Percentiles rank a stretch among this genome's conserved stretches.
phyloP scores from a whole-genome alignment of 768 basidiomycete genomes.

The Suillus hirtellus region DNA sequence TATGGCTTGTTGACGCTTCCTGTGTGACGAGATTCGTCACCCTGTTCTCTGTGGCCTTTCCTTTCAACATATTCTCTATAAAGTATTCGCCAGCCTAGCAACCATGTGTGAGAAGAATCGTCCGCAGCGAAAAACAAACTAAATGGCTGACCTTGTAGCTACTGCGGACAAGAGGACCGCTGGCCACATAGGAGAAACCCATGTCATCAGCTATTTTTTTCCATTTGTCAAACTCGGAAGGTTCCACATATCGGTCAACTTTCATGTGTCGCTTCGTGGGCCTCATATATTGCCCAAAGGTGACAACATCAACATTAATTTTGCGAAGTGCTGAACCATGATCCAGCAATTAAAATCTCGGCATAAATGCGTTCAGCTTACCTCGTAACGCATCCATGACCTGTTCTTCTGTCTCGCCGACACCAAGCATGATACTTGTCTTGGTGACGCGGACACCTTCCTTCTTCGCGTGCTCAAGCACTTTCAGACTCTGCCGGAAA shows the following conservation, averaged over 20 bases:
- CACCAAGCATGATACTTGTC: slow-evolving; percentile 98
- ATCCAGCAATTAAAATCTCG: neutral
- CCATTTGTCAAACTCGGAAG: slow-evolving; percentile 92
- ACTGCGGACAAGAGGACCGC: slow-evolving; percentile 92
- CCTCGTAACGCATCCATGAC: slow-evolving; percentile 81
- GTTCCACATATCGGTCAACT: slow-evolving; percentile 94
- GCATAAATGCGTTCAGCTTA: slow-evolving; percentile 33
- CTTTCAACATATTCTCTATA: slow-evolving; percentile 85
- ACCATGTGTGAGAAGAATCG: slow-evolving; percentile 8
- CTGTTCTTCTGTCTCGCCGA: slow-evolving; percentile 88
- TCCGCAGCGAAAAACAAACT: neutral
- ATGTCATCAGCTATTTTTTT: slow-evolving; percentile 86
- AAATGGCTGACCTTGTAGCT: slow-evolving; percentile 85
- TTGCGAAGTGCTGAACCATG: slow-evolving; percentile 73
- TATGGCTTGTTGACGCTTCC: slow-evolving; percentile 11
- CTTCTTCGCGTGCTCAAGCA: slow-evolving; percentile 81
- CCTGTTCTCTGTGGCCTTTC: slow-evolving; percentile 50
- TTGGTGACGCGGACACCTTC: slow-evolving; percentile 89
- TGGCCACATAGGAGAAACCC: slow-evolving; percentile 97
- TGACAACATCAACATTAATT: slow-evolving; percentile 92
- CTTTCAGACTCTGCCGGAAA: slow-evolving; percentile 80
- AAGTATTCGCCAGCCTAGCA: slow-evolving; percentile 91
- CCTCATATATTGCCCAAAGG: slow-evolving; percentile 99
- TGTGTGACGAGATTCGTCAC: slow-evolving; percentile 34
- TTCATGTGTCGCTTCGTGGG: slow-evolving; percentile 99